A percentile compares a stretch with the other conserved stretches of the same genome.
These are phyloP conservation scores for Sarocladium brachiariae DNA, from an alignment of 2,329 filamentous ascomycete species.

Conservation along the genomic window DNA sequence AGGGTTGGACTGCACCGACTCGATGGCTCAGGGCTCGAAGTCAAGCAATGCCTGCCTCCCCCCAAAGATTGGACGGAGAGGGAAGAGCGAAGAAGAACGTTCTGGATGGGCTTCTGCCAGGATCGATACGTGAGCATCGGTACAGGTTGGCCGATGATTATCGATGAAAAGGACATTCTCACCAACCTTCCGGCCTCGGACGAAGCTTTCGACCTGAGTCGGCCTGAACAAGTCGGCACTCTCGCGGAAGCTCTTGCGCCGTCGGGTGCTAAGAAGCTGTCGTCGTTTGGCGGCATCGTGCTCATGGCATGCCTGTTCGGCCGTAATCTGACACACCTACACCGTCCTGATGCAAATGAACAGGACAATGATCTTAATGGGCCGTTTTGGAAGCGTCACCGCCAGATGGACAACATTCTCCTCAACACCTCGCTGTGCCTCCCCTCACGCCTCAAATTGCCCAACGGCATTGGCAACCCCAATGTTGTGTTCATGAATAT, in stretches of 20 bases:
- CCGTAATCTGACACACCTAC: conserved; percentile 82
- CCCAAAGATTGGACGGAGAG: conserved; percentile 90
- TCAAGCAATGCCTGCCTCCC: conserved; percentile 83
- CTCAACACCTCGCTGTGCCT: conserved; percentile 79
- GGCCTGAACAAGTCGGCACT: conserved; percentile 62
- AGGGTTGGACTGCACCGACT: conserved; percentile 90
- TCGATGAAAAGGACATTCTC: conserved; percentile 87
- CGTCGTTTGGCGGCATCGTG: conserved; percentile 71
- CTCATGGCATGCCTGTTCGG: conserved; percentile 88
- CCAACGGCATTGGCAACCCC: conserved; percentile 64
- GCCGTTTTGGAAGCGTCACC: conserved; percentile 91
- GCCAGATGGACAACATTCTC: conserved; percentile 81
- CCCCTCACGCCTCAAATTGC: conserved; percentile 74
- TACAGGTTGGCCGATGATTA: conserved; percentile 92
- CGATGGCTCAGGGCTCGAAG: conserved; percentile 75
- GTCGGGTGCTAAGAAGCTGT: conserved; percentile 65
- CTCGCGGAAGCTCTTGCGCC: conserved; percentile 65
- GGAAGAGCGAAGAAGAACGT: conserved; percentile 85
- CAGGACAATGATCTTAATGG: conserved; percentile 83
- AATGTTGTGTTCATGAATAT: conserved; percentile 94
- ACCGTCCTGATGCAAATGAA: conserved; percentile 76
- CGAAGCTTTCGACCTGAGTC: conserved; percentile 76
- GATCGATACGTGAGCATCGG: conserved; percentile 94
- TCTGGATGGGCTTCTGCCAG: conserved; percentile 89
- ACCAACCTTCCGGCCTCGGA: conserved; percentile 81